phyloP scores from a whole-genome alignment of 805 yeast species.

The Ogataea paradorogensis region DNA sequence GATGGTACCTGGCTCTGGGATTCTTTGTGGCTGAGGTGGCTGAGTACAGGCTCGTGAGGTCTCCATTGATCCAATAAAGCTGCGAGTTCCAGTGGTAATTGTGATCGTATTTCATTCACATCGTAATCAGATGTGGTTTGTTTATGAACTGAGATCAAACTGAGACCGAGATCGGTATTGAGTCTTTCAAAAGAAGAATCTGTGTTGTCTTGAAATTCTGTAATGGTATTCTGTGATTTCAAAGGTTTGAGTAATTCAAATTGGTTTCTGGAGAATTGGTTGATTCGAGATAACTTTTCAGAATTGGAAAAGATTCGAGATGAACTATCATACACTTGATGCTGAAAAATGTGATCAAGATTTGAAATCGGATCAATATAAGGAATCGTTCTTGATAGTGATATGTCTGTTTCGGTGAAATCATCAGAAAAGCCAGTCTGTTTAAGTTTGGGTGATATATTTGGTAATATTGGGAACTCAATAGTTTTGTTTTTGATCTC shows the following conservation, averaged over 20 bases:
- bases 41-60: slow-evolving; percentile 5
- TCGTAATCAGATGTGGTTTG: background rate
- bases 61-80: slow-evolving; percentile 20
- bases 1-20: slow-evolving; percentile 11
- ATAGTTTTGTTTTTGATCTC: background rate
- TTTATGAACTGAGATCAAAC: slow-evolving; percentile 9
- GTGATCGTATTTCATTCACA: slow-evolving; percentile 2
- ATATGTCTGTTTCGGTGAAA: background rate
- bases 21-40: background rate
- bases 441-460: background rate
- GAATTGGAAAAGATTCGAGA: slow-evolving; percentile 13
- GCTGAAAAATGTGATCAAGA: slow-evolving; percentile 8
- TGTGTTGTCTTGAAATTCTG: slow-evolving; percentile 3
- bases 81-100: slow-evolving; percentile 11
- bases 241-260: slow-evolving; percentile 6
- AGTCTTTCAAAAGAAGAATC: background rate
- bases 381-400: background rate
- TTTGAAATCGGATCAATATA: background rate
- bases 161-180: slow-evolving; percentile 12
- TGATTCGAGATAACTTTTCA: background rate
- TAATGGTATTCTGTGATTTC: background rate
- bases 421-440: background rate
- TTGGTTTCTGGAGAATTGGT: slow-evolving; percentile 1
- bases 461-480: background rate
- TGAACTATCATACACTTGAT: slow-evolving; percentile 14